phyloP scores from a whole-genome alignment of 2,329 filamentous ascomycete species.

The Acrocalymma vagum region DNA sequence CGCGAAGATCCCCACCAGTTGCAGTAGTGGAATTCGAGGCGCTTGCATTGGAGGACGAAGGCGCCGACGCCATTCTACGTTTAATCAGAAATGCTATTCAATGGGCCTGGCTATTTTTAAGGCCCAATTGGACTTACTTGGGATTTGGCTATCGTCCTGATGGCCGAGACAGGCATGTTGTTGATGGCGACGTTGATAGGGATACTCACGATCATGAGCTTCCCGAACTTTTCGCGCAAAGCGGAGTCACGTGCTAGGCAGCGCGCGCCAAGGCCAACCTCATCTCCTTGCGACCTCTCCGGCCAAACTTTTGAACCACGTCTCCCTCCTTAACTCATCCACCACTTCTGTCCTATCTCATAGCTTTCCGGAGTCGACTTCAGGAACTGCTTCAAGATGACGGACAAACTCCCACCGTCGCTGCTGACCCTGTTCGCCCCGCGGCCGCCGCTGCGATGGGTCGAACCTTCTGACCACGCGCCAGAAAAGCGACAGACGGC shows the following conservation, averaged over 20 bases:
- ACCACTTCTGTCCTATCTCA: conserved; percentile 18
- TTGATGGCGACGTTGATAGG: conserved; percentile 20
- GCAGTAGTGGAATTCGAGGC: conserved; percentile 95
- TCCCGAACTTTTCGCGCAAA: conserved; percentile 26
- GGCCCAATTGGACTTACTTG: conserved; percentile 55
- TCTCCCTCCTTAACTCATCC: conserved; percentile 27
- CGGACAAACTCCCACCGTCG: conserved; percentile 93
- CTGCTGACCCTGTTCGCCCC: conserved; percentile 94
- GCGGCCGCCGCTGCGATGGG: conserved; percentile 88
- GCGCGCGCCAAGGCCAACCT: conserved; percentile 31
- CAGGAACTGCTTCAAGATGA: conserved; percentile 69
- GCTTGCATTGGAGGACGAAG: conserved; percentile 97
- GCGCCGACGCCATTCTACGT: conserved; percentile 91
- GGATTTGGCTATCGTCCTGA: conserved; percentile 63
- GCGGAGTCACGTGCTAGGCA: conserved; percentile 35
- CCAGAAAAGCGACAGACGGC: conserved; percentile 83
- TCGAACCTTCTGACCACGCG: conserved; percentile 82
- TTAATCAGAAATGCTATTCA: conserved; percentile 16
- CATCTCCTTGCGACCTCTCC: conserved; percentile 19
- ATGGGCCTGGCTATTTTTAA: rapidly evolving
- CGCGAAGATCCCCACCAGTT: conserved; percentile 92
- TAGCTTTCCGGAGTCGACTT: conserved; percentile 45
- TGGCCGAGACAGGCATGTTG: conserved; percentile 58
- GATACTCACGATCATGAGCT: conserved; percentile 6
- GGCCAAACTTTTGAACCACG: conserved; percentile 1